Conservation (phyloP, 2,329 filamentous ascomycete species). For the Botrytis squamosa region DNA sequence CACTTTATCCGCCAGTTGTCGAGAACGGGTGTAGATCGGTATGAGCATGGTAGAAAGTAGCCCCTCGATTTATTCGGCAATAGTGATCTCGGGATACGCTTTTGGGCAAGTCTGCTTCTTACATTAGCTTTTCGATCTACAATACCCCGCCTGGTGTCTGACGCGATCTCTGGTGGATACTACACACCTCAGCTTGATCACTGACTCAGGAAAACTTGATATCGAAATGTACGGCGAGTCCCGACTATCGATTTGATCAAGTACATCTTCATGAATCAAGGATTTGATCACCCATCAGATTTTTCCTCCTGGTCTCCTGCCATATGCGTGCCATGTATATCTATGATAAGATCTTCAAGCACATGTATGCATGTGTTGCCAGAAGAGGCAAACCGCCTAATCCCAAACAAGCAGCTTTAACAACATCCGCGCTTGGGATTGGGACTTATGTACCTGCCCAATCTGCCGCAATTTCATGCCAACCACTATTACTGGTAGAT, state of each 20-base stretch:
- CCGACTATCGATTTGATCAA: neutral
- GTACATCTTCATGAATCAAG: neutral
- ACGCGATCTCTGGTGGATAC: constrained; percentile 30
- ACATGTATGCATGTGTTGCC: constrained; percentile 27
- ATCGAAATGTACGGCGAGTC: neutral
- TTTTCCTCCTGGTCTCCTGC: constrained; percentile 31
- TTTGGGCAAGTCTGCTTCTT: neutral
- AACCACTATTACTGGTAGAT: constrained; percentile 30
- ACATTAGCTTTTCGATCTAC: constrained; percentile 25
- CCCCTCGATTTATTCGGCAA: neutral
- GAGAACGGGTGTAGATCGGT: neutral
- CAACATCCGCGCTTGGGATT: constrained; percentile 26
- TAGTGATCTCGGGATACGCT: neutral
- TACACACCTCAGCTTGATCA: constrained; percentile 26
- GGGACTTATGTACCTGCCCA: constrained; percentile 28
- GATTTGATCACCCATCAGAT: constrained; percentile 29
- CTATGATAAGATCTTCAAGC: constrained; percentile 30
- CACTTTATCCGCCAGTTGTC: neutral
- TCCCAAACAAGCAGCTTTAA: constrained; percentile 9
- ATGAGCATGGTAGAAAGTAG: neutral
- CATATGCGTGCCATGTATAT: constrained; percentile 33
- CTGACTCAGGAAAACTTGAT: neutral
- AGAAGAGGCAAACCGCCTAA: constrained; percentile 22
- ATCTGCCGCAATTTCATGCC: constrained; percentile 26
- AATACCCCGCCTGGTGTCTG: constrained; percentile 23